A percentile compares a stretch with the other conserved stretches of the same genome.
phyloP scores from a whole-genome alignment of 2,329 filamentous ascomycete genomes.

The Cladosporium sp. region DNA sequence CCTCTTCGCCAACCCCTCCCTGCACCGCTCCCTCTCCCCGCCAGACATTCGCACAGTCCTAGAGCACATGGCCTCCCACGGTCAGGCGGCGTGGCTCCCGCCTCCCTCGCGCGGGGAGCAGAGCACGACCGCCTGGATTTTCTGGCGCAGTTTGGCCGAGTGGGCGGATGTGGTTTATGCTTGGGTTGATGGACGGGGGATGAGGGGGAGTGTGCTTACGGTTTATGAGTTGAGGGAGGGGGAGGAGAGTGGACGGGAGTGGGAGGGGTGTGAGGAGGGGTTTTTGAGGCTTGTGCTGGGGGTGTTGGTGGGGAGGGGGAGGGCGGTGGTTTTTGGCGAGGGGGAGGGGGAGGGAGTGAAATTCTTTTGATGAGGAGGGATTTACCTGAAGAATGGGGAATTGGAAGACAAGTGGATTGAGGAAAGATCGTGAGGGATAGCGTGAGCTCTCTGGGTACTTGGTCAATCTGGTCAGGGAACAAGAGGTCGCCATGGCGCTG shows the following conservation, averaged over 20 bases:
- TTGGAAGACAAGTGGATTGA: too few relatives aligned
- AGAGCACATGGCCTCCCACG: slow-evolving; percentile 54
- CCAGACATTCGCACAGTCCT: slow-evolving; percentile 52
- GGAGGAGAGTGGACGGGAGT: slow-evolving; percentile 57
- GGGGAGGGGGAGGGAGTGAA: slow-evolving; percentile 91
- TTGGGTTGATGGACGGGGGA: slow-evolving; percentile 82
- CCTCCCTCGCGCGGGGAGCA: slow-evolving; percentile 30
- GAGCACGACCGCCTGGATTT: slow-evolving; percentile 66
- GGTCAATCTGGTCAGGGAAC: too few relatives aligned
- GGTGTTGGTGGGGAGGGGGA: slow-evolving; percentile 82
- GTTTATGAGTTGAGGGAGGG: slow-evolving; percentile 88
- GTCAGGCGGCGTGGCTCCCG: slow-evolving; percentile 61
- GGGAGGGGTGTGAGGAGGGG: slow-evolving; percentile 65
- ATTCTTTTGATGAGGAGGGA: slow-evolving; percentile 83
- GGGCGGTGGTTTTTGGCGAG: slow-evolving; percentile 87
- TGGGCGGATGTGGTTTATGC: slow-evolving; percentile 76
- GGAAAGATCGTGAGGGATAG: too few relatives aligned
- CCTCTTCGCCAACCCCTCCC: slow-evolving; percentile 50
- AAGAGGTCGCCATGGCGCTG: too few relatives aligned
- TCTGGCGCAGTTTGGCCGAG: slow-evolving; percentile 83
- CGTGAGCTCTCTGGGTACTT: too few relatives aligned
- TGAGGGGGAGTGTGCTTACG: slow-evolving; percentile 85
- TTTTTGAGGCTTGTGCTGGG: slow-evolving; percentile 74
- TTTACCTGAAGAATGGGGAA: too few relatives aligned
- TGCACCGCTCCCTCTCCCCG: slow-evolving; percentile 45